These are phyloP conservation scores for Phytophthora sojae DNA, from an alignment of 352 stramenopile genomes.

Conservation along the genomic window DNA sequence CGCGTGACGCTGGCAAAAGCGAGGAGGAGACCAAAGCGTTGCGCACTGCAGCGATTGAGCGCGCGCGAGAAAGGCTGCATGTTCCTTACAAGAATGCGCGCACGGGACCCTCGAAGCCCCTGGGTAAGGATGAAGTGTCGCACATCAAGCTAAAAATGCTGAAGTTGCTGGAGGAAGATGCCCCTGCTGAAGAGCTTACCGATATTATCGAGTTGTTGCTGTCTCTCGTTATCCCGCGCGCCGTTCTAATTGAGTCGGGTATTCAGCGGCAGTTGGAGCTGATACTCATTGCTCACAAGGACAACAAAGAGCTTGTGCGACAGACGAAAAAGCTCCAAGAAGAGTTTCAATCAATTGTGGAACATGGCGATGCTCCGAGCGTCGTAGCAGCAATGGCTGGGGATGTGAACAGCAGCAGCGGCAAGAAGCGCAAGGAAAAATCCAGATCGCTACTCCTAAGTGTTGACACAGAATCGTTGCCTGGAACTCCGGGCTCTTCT, in stretches of 20 bases:
- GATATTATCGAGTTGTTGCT: constrained; percentile 85
- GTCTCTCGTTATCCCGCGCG: constrained; percentile 77
- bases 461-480: constrained; percentile 66
- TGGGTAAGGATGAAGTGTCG: constrained; percentile 84
- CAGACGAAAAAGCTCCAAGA: constrained; percentile 84
- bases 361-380: constrained; percentile 46
- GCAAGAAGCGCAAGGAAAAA: constrained; percentile 64
- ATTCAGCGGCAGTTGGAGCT: constrained; percentile 81
- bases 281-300: constrained; percentile 80
- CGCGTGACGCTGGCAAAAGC: constrained; percentile 72
- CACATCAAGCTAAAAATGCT: constrained; percentile 90
- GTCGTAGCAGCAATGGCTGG: constrained; percentile 37
- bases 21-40: constrained; percentile 83
- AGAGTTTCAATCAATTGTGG: constrained; percentile 80
- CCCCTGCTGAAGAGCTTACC: constrained; percentile 76
- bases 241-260: constrained; percentile 79
- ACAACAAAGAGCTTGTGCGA: constrained; percentile 89
- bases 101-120: constrained; percentile 71
- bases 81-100: constrained; percentile 84
- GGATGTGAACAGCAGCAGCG: constrained; percentile 11
- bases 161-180: constrained; percentile 86
- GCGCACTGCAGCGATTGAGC: constrained; percentile 77
- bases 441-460: constrained; percentile 50
- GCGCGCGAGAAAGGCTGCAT: constrained; percentile 77
- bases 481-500: constrained; percentile 60